Conservation (phyloP, 1,284 basidiomycete genomes). For the Tylopilus orsonianus region DNA sequence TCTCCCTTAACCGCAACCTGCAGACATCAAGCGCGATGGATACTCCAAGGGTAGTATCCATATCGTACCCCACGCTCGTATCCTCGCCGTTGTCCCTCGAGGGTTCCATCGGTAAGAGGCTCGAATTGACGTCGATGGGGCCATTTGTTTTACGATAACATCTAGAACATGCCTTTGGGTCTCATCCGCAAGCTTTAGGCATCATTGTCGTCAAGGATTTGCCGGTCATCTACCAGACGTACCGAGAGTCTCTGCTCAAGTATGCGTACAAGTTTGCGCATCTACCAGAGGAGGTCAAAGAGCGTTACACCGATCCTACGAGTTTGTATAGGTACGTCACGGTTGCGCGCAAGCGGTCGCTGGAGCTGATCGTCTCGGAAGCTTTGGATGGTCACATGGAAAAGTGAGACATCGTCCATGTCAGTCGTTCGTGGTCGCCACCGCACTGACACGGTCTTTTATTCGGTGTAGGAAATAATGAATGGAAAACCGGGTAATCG, state of each 20-base stretch:
- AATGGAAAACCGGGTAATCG: slow-evolving; percentile 79
- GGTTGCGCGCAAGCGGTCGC: neutral
- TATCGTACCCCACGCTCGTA: slow-evolving; percentile 67
- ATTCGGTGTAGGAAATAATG: slow-evolving; percentile 77
- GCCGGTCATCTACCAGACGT: slow-evolving; percentile 58
- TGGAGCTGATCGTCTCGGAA: slow-evolving; percentile 30
- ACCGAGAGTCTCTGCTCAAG: slow-evolving; percentile 70
- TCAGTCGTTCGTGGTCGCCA: neutral
- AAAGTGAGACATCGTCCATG: slow-evolving; percentile 51
- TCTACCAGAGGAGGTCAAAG: slow-evolving; percentile 61
- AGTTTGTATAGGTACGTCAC: slow-evolving; percentile 67
- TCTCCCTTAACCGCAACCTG: slow-evolving; percentile 11
- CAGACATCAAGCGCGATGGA: slow-evolving; percentile 41
- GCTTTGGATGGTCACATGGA: slow-evolving; percentile 93
- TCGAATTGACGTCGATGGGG: neutral
- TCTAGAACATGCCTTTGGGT: slow-evolving; percentile 78
- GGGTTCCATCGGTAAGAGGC: slow-evolving; percentile 57
- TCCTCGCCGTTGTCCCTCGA: slow-evolving; percentile 59
- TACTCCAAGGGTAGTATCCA: slow-evolving; percentile 60
- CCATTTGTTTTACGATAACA: slow-evolving; percentile 2
- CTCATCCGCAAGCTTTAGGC: slow-evolving; percentile 70
- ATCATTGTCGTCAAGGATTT: slow-evolving; percentile 82
- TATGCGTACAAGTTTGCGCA: slow-evolving; percentile 74
- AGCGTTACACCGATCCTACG: slow-evolving; percentile 66
- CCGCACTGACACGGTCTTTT: neutral